Percentiles rank a stretch among this genome's conserved stretches.
Evolutionary conservation across 1,284 basidiomycete species (phyloP).

Genomic region (Fomitiporia mediterranea): DNA sequence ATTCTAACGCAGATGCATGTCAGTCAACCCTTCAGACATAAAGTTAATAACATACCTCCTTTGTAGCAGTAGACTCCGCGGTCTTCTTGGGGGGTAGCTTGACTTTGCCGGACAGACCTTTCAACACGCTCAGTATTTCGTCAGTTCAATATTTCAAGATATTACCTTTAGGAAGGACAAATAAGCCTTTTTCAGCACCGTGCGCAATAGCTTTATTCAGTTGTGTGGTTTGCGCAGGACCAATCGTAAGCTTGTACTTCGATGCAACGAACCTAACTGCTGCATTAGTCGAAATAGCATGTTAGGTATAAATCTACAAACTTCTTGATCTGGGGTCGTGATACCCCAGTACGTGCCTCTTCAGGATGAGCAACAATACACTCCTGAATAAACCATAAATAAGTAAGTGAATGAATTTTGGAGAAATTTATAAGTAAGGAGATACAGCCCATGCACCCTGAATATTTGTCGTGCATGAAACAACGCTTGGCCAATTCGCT

Average conservation of each 20-base stretch:
- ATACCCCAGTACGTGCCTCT: constrained; percentile 64
- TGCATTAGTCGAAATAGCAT: constrained; percentile 21
- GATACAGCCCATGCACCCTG: too few relatives aligned
- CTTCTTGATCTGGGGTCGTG: constrained; percentile 77
- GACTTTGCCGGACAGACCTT: constrained; percentile 41
- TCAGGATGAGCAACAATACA: constrained; percentile 63
- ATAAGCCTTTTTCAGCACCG: constrained; percentile 61
- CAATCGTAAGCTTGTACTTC: constrained; percentile 60
- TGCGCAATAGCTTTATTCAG: constrained; percentile 67
- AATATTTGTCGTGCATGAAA: too few relatives aligned
- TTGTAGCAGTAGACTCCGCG: constrained; percentile 36
- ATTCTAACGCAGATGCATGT: constrained; percentile 1
- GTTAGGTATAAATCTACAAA: constrained; percentile 32
- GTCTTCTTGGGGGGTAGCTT: constrained; percentile 42
- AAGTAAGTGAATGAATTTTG: neutral
- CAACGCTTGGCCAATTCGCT: too few relatives aligned
- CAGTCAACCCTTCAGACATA: neutral
- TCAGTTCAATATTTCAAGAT: neutral
- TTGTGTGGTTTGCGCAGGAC: constrained; percentile 56
- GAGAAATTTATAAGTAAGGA: neutral
- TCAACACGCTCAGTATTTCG: neutral
- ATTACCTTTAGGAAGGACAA: constrained; percentile 66
- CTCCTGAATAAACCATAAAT: constrained; percentile 36
- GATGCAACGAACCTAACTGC: constrained; percentile 53
- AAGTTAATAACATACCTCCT: constrained; percentile 29